Evolutionary conservation across 441 rosid genomes (phyloP), one percentile per base, ranked within the genome.

Genomic region (Manihot esculenta): DNA sequence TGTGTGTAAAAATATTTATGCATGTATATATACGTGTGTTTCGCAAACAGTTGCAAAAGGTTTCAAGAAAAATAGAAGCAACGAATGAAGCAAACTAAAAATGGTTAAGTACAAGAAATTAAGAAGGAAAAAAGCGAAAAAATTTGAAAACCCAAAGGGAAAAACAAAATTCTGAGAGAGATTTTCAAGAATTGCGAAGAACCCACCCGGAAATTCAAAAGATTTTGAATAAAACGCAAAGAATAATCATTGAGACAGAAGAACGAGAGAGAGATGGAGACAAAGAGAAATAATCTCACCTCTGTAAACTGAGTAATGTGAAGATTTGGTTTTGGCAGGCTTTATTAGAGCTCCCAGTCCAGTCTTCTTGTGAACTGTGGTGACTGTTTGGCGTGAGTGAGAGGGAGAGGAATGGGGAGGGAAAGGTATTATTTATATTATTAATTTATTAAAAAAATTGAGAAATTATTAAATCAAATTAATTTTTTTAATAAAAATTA

Each of bases 131-230:
- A 33, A 54, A 23, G n/a, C 4, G 23, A 45, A 56, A 17, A 14
- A 30, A 26, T 8, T 57, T 24, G 21, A 57, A 68, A 55, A 5
- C 64, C 26, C 57, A 47, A 20, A 59, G 44, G 47, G 7, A 12
- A 59, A 48, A 38, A 41, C 7, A 47, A 7, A n/a, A n/a, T 50
- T 38, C 8, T 18, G 4, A 20, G 38, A 61, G 24, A 45, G 9
- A 26, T 38, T 68, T 23, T 68, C 51, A 58, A 55, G 62, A 59
- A 58, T 49, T 68, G n/a, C 5, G 12, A 55, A 44, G 63, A 68
- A 44, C 42, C 64, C 64, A 69, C 55, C 47, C 11, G 65, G 33
- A 33, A 58, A 58, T 7, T 18, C 26, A 9, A 48, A 65, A 45
- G 45, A 44, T 27, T 11, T 41, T 6, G 7, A 49, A 50, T 6